Percentiles rank a stretch among this genome's conserved stretches.
Evolutionary conservation across 805 yeast genomes (phyloP).

Genomic region (Sungouiella thailandica): DNA sequence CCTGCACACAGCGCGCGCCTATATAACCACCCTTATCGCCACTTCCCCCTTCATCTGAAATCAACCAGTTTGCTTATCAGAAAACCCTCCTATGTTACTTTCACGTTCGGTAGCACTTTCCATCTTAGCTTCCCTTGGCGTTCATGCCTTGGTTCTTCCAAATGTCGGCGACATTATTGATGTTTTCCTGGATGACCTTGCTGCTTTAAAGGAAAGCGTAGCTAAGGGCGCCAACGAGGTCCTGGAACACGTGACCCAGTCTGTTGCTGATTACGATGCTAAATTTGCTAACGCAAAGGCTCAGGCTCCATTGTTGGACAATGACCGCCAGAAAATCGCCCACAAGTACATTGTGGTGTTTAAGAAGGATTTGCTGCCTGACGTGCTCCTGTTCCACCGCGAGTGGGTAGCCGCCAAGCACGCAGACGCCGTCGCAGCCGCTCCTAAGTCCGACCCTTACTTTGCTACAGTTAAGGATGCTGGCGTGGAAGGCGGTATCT

Average conservation of each 20-base stretch:
- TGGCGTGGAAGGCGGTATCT: constrained; percentile 10
- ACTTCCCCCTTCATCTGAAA: constrained; percentile 4
- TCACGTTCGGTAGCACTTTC: constrained; percentile 39
- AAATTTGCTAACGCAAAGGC: constrained; percentile 2
- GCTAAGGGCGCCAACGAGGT: constrained; percentile 10
- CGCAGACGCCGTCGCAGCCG: constrained; percentile 34
- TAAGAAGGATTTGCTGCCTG: constrained; percentile 55
- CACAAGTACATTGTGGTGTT: constrained; percentile 83
- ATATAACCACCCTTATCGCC: constrained; percentile 20
- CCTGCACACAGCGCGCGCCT: no score
- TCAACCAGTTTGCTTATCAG: constrained; percentile 3
- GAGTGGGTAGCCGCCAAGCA: constrained; percentile 53
- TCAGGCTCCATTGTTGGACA: constrained; percentile 12
- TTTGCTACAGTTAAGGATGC: constrained; percentile 9
- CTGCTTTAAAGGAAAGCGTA: constrained; percentile 10
- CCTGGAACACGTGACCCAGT: constrained; percentile 3
- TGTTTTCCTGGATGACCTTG: constrained; percentile 23
- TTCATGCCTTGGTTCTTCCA: constrained; percentile 57
- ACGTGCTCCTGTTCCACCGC: constrained; percentile 59
- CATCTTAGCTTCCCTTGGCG: constrained; percentile 38
- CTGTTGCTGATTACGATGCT: constrained; percentile 6
- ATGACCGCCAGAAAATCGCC: constrained; percentile 43
- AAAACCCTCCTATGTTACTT: constrained; percentile 26
- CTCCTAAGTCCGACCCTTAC: constrained; percentile 18
- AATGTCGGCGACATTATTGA: constrained; percentile 38